phyloP scores from a whole-genome alignment of 306 rosid genomes.

The Cercis canadensis region DNA sequence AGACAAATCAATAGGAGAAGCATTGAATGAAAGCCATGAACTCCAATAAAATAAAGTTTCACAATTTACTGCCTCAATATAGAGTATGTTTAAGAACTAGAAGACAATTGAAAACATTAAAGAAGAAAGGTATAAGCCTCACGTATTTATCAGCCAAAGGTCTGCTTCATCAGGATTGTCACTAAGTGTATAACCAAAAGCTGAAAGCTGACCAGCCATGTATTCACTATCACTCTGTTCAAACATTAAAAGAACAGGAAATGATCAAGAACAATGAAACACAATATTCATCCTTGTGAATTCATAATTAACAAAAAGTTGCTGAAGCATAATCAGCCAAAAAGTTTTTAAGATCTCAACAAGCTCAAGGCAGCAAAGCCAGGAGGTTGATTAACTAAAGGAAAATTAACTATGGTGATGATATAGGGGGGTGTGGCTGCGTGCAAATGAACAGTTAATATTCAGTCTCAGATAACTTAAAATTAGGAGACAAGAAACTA shows the following conservation, averaged over 20 bases:
- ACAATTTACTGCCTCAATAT: not conserved
- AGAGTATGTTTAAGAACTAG: not conserved
- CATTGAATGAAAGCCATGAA: not conserved
- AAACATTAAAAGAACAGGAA: conserved; percentile 5
- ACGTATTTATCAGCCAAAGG: conserved; percentile 98
- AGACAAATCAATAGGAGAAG: not conserved
- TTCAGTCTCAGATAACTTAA: not conserved
- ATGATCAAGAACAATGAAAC: not conserved
- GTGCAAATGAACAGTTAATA: not conserved
- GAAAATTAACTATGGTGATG: not conserved
- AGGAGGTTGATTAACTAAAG: not conserved
- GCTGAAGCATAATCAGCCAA: not conserved
- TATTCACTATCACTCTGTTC: conserved; percentile 94
- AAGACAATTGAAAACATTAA: not conserved
- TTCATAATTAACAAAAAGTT: not conserved
- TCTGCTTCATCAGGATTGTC: conserved; percentile 89
- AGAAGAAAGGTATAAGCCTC: conserved; percentile 35
- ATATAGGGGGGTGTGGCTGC: not conserved
- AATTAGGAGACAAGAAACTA: not conserved
- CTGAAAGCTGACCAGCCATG: conserved; percentile 97
- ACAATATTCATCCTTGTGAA: not conserved
- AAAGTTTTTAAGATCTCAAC: not conserved
- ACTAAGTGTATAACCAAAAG: conserved; percentile 82
- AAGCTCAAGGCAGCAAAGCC: not conserved
- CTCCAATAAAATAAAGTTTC: not conserved